A percentile compares a stretch with the other conserved stretches of the same genome.
phyloP scores from a whole-genome alignment of 208 protist genomes.

The Leishmania arabica region DNA sequence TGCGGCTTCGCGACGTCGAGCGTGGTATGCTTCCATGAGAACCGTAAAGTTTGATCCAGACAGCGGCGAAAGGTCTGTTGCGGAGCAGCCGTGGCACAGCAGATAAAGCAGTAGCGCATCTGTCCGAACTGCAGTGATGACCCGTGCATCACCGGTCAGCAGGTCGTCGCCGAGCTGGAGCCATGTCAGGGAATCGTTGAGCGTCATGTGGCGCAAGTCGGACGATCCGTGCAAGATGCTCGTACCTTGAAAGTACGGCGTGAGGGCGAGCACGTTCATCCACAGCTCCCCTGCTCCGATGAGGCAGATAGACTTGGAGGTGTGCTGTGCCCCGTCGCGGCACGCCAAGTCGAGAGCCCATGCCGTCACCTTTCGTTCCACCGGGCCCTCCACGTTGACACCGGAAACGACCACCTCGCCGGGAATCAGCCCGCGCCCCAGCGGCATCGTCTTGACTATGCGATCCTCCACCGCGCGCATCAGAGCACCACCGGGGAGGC shows the following conservation, averaged over 20 bases:
- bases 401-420: constrained; percentile 79
- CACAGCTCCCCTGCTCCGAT: constrained; percentile 72
- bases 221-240: constrained; percentile 57
- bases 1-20: background rate
- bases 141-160: constrained; percentile 43
- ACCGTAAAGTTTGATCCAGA: constrained; percentile 37
- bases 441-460: constrained; percentile 75
- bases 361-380: constrained; percentile 83
- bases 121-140: constrained; percentile 56
- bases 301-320: constrained; percentile 65
- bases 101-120: constrained; percentile 80
- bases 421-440: constrained; percentile 39
- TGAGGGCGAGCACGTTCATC: constrained; percentile 70
- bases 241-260: constrained; percentile 68
- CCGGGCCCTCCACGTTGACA: constrained; percentile 57
- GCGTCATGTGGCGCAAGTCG: constrained; percentile 60
- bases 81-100: constrained; percentile 54
- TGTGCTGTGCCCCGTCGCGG: constrained; percentile 56
- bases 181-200: constrained; percentile 71
- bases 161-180: constrained; percentile 56
- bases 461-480: constrained; percentile 83
- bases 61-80: constrained; percentile 53
- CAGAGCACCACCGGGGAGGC: constrained; percentile 65
- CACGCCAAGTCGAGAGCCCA: constrained; percentile 88
- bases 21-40: constrained; percentile 59